Evolutionary conservation across 1,284 basidiomycete genomes (phyloP).

Genomic region (Tylopilus sp.): DNA sequence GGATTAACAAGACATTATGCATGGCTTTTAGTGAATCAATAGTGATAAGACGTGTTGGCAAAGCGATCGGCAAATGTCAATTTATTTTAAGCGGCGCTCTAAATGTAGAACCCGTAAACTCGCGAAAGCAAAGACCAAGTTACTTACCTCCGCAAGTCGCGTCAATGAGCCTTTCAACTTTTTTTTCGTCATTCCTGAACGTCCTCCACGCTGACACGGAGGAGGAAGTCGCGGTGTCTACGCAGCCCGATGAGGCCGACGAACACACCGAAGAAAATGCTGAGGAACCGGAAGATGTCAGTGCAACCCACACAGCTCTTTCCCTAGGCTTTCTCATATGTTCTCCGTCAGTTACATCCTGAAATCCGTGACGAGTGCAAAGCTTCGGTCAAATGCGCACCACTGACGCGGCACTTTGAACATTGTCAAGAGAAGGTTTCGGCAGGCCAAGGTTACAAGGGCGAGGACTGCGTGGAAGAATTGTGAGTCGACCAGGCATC

Average conservation of each 20-base stretch:
- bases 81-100: constrained; percentile 34
- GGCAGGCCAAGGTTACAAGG: constrained; percentile 84
- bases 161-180: constrained; percentile 60
- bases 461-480: constrained; percentile 94
- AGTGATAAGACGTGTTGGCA: too few species aligned
- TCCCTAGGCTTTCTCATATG: constrained; percentile 5
- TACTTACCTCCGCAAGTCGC: constrained; percentile 15
- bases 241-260: constrained; percentile 41
- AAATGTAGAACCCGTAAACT: constrained; percentile 37
- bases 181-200: constrained; percentile 73
- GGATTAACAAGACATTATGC: background rate
- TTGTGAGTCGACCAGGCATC: constrained; percentile 60
- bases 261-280: constrained; percentile 61
- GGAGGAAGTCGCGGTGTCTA: constrained; percentile 43
- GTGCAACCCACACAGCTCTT: constrained; percentile 44
- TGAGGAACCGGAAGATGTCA: constrained; percentile 86
- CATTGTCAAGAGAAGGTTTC: constrained; percentile 92
- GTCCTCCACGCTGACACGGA: constrained; percentile 69
- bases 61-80: too few species aligned
- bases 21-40: background rate
- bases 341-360: constrained; percentile 65
- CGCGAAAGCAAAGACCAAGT: constrained; percentile 26
- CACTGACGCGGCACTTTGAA: constrained; percentile 86
- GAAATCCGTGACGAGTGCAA: constrained; percentile 82
- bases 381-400: constrained; percentile 73